These are phyloP conservation scores for Lentinula raphanica DNA, from an alignment of 768 basidiomycete species.

Conservation along the genomic window DNA sequence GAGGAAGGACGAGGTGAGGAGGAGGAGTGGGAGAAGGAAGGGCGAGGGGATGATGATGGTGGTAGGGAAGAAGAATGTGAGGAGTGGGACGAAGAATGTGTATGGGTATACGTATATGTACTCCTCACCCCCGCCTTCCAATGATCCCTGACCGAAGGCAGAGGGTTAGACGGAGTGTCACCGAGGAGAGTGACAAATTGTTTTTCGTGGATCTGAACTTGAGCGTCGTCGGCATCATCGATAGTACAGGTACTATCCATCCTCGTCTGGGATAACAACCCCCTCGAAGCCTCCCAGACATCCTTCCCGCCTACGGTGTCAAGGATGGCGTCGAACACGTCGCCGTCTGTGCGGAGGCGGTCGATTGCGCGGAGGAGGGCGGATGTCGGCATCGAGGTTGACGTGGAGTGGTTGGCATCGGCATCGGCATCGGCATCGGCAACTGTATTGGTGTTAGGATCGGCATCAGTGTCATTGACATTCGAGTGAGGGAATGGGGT, in stretches of 20 bases:
- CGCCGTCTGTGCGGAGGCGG: slow-evolving; percentile 45
- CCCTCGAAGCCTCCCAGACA: slow-evolving; percentile 70
- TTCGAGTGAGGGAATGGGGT: too few relatives aligned
- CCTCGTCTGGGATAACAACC: slow-evolving; percentile 44
- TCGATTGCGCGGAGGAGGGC: slow-evolving; percentile 48
- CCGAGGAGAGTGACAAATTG: too few relatives aligned
- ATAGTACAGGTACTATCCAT: slow-evolving; percentile 13
- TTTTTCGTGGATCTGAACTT: too few relatives aligned
- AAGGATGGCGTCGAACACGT: slow-evolving; percentile 72
- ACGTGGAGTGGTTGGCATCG: too few relatives aligned
- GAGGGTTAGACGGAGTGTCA: slow-evolving; percentile 8
- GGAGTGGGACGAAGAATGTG: background rate
- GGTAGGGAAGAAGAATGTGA: background rate
- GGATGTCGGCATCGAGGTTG: too few relatives aligned
- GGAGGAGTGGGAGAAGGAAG: slow-evolving; percentile 80
- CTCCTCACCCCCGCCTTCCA: background rate
- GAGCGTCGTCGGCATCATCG: too few relatives aligned
- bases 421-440: slow-evolving; percentile 32
- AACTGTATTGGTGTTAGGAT: background rate
- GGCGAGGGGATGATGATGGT: slow-evolving; percentile 39
- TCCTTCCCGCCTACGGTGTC: slow-evolving; percentile 80
- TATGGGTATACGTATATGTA: background rate
- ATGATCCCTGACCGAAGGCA: too few relatives aligned
- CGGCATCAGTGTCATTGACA: too few relatives aligned
- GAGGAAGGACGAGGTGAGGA: slow-evolving; percentile 59